phyloP scores from a whole-genome alignment of 2,329 filamentous ascomycete species.

The Penicillium sp. region DNA sequence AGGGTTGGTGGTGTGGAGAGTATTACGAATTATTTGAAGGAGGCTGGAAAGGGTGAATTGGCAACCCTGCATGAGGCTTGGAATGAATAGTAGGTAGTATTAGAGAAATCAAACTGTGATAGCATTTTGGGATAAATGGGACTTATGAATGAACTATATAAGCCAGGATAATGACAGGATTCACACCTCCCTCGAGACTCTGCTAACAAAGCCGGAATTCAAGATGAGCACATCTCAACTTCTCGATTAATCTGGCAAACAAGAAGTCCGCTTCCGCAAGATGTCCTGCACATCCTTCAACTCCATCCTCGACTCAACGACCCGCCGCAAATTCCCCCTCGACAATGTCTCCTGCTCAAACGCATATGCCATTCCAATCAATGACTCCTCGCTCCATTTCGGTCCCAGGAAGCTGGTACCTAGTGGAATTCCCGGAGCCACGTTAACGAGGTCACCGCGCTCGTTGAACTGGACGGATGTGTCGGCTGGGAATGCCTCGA shows the following conservation, averaged over 20 bases:
- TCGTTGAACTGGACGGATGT: constrained; percentile 46
- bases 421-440: constrained; percentile 62
- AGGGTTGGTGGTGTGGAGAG: neutral
- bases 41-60: neutral
- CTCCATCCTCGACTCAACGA: constrained; percentile 56
- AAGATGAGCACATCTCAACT: neutral
- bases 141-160: neutral
- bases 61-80: neutral
- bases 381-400: constrained; percentile 63
- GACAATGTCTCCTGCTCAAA: constrained; percentile 67
- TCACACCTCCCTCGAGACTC: neutral
- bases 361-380: constrained; percentile 71
- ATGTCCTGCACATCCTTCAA: constrained; percentile 27
- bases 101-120: neutral
- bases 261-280: neutral
- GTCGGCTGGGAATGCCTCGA: constrained; percentile 60
- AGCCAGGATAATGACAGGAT: neutral
- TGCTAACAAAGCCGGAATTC: neutral
- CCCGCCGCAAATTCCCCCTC: constrained; percentile 54
- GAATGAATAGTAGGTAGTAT: neutral
- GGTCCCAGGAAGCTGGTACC: constrained; percentile 67
- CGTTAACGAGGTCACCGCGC: constrained; percentile 57
- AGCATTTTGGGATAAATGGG: neutral
- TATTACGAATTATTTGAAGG: neutral
- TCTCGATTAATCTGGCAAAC: neutral